A percentile compares a stretch with the other conserved stretches of the same genome.
Evolutionary conservation across 768 basidiomycete genomes (phyloP).

Genomic region (Sporobolomyces phaffii): DNA sequence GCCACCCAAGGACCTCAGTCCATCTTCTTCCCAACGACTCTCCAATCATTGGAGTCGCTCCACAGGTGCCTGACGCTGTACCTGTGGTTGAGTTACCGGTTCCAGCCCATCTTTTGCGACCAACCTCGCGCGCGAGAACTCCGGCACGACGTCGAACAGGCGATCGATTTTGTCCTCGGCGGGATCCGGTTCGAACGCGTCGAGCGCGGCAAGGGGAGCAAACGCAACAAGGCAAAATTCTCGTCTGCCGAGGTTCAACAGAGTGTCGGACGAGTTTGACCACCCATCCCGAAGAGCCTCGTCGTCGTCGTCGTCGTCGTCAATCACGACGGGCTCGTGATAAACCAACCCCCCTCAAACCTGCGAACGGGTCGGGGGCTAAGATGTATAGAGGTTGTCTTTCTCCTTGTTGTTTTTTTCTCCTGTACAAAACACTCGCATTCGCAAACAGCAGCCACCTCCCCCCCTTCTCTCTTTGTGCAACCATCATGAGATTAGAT

Average conservation of each 20-base stretch:
- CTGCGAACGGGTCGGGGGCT: too few relatives aligned
- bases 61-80: constrained; percentile 74
- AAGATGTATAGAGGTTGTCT: too few relatives aligned
- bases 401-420: too few relatives aligned
- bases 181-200: constrained; percentile 31
- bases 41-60: constrained; percentile 58
- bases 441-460: too few relatives aligned
- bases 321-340: too few relatives aligned
- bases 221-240: constrained; percentile 21
- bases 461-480: too few relatives aligned
- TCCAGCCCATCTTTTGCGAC: constrained; percentile 62
- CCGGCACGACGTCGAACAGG: constrained; percentile 61
- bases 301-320: too few relatives aligned
- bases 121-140: constrained; percentile 53
- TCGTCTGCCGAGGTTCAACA: not conserved
- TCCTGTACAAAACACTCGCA: too few relatives aligned
- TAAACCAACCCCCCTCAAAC: too few relatives aligned
- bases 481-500: too few relatives aligned
- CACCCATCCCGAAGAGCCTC: too few relatives aligned
- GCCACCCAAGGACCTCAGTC: too few relatives aligned
- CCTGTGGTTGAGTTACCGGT: constrained; percentile 74
- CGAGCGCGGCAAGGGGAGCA: constrained; percentile 13
- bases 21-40: constrained; percentile 15
- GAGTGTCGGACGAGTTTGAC: not conserved
- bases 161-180: constrained; percentile 57